phyloP scores from a whole-genome alignment of 306 rosid species.

The Cyclanthera cordifolia region DNA sequence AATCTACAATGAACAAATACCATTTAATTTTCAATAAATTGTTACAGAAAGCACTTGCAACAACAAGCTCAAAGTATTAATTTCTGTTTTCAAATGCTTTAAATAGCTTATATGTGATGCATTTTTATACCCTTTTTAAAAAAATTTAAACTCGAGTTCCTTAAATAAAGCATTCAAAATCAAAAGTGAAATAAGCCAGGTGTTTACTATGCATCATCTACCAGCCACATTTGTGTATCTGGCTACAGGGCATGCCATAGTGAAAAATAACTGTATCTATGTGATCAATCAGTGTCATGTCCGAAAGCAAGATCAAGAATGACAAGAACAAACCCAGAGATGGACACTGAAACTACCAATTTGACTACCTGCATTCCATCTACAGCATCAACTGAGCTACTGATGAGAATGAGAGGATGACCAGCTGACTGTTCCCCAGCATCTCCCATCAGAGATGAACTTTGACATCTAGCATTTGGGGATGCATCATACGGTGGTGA shows the following conservation, averaged over 20 bases:
- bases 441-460: slow-evolving; percentile 48
- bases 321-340: background rate
- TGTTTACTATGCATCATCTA: background rate
- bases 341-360: background rate
- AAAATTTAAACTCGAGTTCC: background rate
- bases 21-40: background rate
- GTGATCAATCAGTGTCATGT: background rate
- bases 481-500: slow-evolving; percentile 70
- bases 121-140: too few relatives aligned
- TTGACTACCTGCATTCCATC: slow-evolving; percentile 73
- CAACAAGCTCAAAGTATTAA: background rate
- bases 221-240: background rate
- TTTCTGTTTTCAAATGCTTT: background rate
- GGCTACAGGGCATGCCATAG: background rate
- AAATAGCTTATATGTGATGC: background rate
- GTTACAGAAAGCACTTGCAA: background rate
- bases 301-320: background rate
- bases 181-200: background rate
- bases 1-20: slow-evolving; percentile 34
- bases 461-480: slow-evolving; percentile 58
- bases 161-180: background rate
- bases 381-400: slow-evolving; percentile 42
- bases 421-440: slow-evolving; percentile 46
- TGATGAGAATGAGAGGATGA: slow-evolving; percentile 37
- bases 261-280: background rate